Evolutionary conservation across 2,329 filamentous ascomycete genomes (phyloP).

Genomic region (Alternaria gaisen): DNA sequence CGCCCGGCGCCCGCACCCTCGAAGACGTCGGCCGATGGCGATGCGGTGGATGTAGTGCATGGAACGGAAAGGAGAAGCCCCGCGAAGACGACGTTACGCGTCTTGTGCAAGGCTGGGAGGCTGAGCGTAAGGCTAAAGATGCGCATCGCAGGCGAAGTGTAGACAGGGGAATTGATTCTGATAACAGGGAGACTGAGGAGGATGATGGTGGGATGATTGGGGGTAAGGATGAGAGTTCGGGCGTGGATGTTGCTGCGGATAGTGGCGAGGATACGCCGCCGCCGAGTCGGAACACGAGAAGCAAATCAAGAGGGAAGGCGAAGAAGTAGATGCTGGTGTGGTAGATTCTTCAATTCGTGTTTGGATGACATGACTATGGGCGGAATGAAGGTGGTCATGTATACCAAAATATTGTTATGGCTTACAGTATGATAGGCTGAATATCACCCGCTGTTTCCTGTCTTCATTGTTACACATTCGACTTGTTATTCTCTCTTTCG

Average conservation of each 20-base stretch:
- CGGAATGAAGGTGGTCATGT: background rate
- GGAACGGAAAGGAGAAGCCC: constrained; percentile 83
- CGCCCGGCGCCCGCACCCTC: constrained; percentile 79
- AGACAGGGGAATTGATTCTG: constrained; percentile 28
- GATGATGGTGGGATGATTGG: constrained; percentile 28
- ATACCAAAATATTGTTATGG: background rate
- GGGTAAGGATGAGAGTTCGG: constrained; percentile 29
- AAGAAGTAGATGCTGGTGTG: constrained; percentile 42
- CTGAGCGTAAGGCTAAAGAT: constrained; percentile 63
- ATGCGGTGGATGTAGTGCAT: constrained; percentile 82
- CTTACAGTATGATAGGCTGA: background rate
- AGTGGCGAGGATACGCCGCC: constrained; percentile 35
- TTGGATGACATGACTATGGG: background rate
- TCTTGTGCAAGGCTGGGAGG: constrained; percentile 45
- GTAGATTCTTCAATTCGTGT: background rate
- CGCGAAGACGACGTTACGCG: constrained; percentile 72
- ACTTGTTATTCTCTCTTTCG: background rate
- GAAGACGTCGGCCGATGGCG: constrained; percentile 87
- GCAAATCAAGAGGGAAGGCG: constrained; percentile 52
- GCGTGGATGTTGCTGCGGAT: constrained; percentile 30
- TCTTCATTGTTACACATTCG: background rate
- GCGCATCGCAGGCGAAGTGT: constrained; percentile 22
- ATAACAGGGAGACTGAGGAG: constrained; percentile 39
- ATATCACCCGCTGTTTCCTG: background rate
- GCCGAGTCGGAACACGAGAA: constrained; percentile 52